phyloP scores from a whole-genome alignment of 108 stramenopile species.

The Mayamaea pseudoterrestris region DNA sequence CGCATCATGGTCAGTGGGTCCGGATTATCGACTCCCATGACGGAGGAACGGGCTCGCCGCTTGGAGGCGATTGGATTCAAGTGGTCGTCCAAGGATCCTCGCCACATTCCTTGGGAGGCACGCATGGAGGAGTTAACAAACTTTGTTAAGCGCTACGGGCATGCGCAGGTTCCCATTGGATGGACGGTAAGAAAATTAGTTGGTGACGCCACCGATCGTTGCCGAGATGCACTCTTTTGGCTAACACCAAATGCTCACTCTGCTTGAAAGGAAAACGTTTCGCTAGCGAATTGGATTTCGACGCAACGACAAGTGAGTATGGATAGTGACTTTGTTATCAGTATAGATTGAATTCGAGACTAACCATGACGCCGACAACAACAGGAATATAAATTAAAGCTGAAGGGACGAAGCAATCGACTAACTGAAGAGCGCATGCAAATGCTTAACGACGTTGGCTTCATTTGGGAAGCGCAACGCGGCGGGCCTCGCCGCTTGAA shows the following conservation, averaged over 20 bases:
- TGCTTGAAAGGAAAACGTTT: conserved; percentile 3
- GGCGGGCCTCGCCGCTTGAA: conserved; percentile 7
- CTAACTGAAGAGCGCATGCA: conserved; percentile 34
- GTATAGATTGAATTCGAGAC: neutral
- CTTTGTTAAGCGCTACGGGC: conserved; percentile 2
- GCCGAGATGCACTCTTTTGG: neutral
- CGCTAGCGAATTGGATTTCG: conserved; percentile 7
- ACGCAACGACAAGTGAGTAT: neutral
- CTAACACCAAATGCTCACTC: neutral
- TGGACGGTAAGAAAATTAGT: conserved; percentile 4
- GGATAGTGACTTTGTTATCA: neutral
- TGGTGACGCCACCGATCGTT: neutral
- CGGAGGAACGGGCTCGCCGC: conserved; percentile 5
- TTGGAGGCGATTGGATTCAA: conserved; percentile 12
- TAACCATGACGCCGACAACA: conserved; percentile 4
- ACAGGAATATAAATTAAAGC: conserved; percentile 19
- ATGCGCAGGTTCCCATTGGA: conserved; percentile 11
- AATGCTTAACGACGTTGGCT: conserved; percentile 26
- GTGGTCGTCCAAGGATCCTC: conserved; percentile 19
- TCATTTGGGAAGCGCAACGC: conserved; percentile 33
- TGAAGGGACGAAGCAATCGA: conserved; percentile 19
- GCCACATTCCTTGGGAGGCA: conserved; percentile 15
- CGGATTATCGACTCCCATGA: conserved; percentile 16
- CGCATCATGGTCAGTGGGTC: conserved; percentile 4
- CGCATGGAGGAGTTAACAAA: neutral